phyloP scores from a whole-genome alignment of 768 basidiomycete species.

The Mycena filopes region DNA sequence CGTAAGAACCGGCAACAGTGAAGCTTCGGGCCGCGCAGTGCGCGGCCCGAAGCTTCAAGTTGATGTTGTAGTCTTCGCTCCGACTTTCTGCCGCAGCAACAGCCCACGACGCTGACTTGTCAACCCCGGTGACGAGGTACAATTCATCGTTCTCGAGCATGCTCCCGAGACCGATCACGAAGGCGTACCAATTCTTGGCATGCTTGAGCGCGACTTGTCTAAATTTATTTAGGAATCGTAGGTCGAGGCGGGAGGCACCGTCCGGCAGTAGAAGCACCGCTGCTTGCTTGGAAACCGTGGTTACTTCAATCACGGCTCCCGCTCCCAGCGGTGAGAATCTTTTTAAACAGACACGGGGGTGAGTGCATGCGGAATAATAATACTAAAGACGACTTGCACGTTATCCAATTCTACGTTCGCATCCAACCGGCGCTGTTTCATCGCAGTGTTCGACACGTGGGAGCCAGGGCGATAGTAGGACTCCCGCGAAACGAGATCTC shows the following conservation, averaged over 20 bases:
- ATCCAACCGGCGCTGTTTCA: background rate
- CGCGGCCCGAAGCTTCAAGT: background rate
- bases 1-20: background rate
- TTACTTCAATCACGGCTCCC: background rate
- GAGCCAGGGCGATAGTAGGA: background rate
- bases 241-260: background rate
- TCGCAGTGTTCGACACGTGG: background rate
- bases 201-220: background rate
- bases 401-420: background rate
- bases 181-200: background rate
- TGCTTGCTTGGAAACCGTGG: background rate
- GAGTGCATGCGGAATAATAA: background rate
- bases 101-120: background rate
- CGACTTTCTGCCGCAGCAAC: background rate
- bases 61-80: background rate
- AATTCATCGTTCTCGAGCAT: conserved; percentile 1
- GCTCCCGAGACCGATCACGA: background rate
- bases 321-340: background rate
- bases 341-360: too few species aligned
- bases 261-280: background rate
- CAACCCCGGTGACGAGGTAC: conserved; percentile 1
- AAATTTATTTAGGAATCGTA: background rate
- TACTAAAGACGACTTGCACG: background rate
- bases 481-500: background rate
- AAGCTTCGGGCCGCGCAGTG: background rate